Evolutionary conservation across 495 filamentous ascomycete species (phyloP).

Genomic region (Xylaria curta): DNA sequence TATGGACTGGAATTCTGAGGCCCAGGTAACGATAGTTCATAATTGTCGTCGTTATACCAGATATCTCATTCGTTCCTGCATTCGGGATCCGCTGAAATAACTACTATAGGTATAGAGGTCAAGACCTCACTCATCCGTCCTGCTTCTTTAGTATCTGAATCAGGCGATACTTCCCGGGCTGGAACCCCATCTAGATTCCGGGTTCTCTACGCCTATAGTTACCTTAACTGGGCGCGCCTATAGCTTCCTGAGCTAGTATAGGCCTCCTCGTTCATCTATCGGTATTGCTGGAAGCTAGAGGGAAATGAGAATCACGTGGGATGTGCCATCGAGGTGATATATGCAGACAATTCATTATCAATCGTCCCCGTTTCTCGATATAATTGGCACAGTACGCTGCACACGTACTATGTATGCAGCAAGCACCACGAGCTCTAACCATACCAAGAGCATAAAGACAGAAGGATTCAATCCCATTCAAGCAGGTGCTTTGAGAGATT

Average conservation of each 20-base stretch:
- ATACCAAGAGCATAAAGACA: not conserved
- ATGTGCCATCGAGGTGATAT: not conserved
- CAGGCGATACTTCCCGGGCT: not conserved
- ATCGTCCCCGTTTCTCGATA: constrained; percentile 1
- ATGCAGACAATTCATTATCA: not conserved
- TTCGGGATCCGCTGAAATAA: constrained; percentile 10
- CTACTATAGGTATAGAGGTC: not conserved
- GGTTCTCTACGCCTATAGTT: not conserved
- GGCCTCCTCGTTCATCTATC: not conserved
- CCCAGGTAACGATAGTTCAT: not conserved
- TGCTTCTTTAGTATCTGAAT: constrained; percentile 10
- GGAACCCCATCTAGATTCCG: constrained; percentile 4
- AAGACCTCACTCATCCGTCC: not conserved
- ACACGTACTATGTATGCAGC: constrained; percentile 5
- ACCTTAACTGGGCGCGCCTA: not conserved
- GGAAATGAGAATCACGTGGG: constrained; percentile 9
- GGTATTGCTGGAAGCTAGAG: constrained; percentile 5
- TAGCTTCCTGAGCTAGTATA: not conserved
- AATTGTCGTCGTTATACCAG: not conserved
- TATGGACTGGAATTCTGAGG: not conserved
- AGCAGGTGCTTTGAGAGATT: constrained; percentile 4
- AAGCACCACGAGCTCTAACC: not conserved
- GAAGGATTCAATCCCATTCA: constrained; percentile 8
- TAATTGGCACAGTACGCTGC: not conserved
- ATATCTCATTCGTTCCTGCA: constrained; percentile 16